Percentiles rank a stretch among this genome's conserved stretches.
Evolutionary conservation across 768 basidiomycete species (phyloP).

Genomic region (Tricholoma matsutake): DNA sequence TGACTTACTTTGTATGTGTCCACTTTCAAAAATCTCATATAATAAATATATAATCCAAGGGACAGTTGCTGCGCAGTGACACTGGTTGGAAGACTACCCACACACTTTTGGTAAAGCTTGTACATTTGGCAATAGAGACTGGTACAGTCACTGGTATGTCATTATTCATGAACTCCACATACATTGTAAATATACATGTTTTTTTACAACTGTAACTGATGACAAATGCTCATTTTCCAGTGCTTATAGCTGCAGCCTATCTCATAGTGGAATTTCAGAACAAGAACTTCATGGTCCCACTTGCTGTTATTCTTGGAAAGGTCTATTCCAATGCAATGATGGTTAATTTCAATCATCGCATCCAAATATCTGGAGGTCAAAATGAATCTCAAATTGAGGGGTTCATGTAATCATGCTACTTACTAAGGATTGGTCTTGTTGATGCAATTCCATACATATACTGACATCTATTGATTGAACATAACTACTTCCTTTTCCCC

Average conservation of each 20-base stretch:
- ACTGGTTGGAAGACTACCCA: not conserved
- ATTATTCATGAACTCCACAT: no score
- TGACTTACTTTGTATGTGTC: not conserved
- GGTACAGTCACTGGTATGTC: not conserved
- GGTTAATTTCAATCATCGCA: not conserved
- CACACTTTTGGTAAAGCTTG: not conserved
- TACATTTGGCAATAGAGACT: not conserved
- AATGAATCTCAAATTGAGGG: not conserved
- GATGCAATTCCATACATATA: no score
- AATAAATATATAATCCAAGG: not conserved
- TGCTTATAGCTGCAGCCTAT: not conserved
- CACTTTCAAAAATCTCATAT: not conserved
- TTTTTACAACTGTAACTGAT: not conserved
- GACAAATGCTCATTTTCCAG: not conserved
- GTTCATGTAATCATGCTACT: no score
- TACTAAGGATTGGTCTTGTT: no score
- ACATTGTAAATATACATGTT: no score
- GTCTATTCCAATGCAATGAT: constrained; percentile 3
- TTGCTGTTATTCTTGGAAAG: not conserved
- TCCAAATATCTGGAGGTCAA: not conserved
- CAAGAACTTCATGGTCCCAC: not conserved
- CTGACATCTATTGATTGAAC: no score
- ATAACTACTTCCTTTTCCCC: no score
- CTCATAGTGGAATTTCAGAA: no score
- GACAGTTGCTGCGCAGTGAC: not conserved